These are phyloP conservation scores for Pseudovirgaria hyperparasitica DNA, from an alignment of 2,329 filamentous ascomycete genomes.

Conservation along the genomic window DNA sequence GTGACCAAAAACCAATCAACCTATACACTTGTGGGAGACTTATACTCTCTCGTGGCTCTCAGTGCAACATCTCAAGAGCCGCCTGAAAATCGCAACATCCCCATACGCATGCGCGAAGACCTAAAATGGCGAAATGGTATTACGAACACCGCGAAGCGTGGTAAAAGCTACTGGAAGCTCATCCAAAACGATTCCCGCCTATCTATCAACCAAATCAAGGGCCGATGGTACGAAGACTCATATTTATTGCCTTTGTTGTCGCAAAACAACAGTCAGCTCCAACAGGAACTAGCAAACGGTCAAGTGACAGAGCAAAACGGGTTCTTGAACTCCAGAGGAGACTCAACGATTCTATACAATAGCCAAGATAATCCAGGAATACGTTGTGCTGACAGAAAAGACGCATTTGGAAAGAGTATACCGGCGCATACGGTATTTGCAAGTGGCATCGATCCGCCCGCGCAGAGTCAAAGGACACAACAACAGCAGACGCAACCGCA, in stretches of 20 bases:
- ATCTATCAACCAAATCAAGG: constrained; percentile 39
- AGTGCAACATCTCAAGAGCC: constrained; percentile 21
- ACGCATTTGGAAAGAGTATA: too few relatives aligned
- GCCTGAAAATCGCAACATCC: constrained; percentile 31
- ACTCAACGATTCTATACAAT: too few relatives aligned
- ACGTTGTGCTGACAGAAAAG: too few relatives aligned
- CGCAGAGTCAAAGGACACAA: too few relatives aligned
- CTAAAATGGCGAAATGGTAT: constrained; percentile 34
- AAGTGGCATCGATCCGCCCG: too few relatives aligned
- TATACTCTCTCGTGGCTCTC: constrained; percentile 35
- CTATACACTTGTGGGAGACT: constrained; percentile 34
- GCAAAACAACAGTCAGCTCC: too few relatives aligned
- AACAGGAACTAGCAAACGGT: too few relatives aligned
- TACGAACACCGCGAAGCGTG: constrained; percentile 25
- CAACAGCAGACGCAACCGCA: too few relatives aligned
- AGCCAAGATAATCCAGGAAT: too few relatives aligned
- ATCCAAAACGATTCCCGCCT: constrained; percentile 18
- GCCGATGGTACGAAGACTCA: constrained; percentile 47
- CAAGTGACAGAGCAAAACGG: too few relatives aligned
- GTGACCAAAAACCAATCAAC: constrained; percentile 9
- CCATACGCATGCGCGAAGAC: constrained; percentile 39
- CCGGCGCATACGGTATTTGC: too few relatives aligned
- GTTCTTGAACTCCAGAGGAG: too few relatives aligned
- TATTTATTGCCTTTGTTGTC: constrained; percentile 36
- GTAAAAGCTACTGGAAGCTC: constrained; percentile 32